A percentile compares a stretch with the other conserved stretches of the same genome.
Evolutionary conservation across 73 alveolate species (phyloP).

Genomic region (Paramecium biaurelia): DNA sequence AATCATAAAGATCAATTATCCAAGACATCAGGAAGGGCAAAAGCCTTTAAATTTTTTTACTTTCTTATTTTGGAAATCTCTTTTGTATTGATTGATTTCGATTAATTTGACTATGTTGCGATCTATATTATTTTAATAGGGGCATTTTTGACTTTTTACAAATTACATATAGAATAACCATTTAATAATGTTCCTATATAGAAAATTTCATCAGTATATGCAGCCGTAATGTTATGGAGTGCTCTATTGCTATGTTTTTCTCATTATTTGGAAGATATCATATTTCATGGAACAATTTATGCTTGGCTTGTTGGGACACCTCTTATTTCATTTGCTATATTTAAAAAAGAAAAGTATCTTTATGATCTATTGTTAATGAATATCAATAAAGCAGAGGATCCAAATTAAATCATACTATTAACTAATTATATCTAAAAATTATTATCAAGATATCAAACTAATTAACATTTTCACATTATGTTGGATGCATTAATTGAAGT

Average conservation of each 20-base stretch:
- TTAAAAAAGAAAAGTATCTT: not conserved
- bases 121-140: conserved; percentile 36
- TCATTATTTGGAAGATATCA: not conserved
- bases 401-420: not conserved
- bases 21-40: conserved; percentile 26
- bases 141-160: not conserved
- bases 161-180: conserved; percentile 53
- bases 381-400: not conserved
- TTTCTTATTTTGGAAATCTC: not conserved
- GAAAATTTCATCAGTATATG: conserved; percentile 18
- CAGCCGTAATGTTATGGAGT: conserved; percentile 41
- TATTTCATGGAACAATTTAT: not conserved
- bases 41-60: not conserved
- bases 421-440: not conserved
- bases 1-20: not conserved
- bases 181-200: not conserved
- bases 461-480: not conserved
- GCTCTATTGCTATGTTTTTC: not conserved
- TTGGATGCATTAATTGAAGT: not conserved
- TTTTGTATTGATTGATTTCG: not conserved
- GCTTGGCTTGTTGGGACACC: not conserved
- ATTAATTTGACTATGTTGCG: conserved; percentile 23
- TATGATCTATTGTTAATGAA: conserved; percentile 1
- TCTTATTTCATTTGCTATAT: not conserved
- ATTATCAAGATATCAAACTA: not conserved